Evolutionary conservation across 805 yeast genomes (phyloP), one percentile per base, ranked within the genome.

Genomic region (Yamadazyma sp.): DNA sequence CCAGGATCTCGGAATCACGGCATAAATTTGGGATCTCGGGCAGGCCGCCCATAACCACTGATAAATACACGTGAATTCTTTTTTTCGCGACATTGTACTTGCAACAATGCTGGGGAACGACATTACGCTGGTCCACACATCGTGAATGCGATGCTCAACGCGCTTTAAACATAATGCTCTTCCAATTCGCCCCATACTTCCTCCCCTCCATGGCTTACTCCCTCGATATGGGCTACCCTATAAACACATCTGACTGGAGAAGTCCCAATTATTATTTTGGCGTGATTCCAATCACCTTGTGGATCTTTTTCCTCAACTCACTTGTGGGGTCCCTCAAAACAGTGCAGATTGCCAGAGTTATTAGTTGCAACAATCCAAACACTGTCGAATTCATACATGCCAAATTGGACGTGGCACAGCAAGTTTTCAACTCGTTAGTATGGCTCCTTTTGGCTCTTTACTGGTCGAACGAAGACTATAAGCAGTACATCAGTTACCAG

Each of bases 391-490:
- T 30, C 21, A 20, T 30, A 11, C 33, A 30, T 19, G 21, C 23
- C 17, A 30, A 30, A 20, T 17, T 30, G 17, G 33, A 30, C 10
- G 20, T 30, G 9, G 33, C 33, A 14, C 16, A 8, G 2, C 6
- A 20, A 3, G 33, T 30, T 7, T 12, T 30, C 17, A 6, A 30
- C 8, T 4, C 33, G 5, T 19, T 30, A 8, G 23, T 19, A 11
- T 20, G 8, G 25, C 33, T 30, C 20, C 13, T 20, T 5, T 20
- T 30, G 33, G 33, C 33, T 7, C 33, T 30, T 12, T 30, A 30
- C 14, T 30, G 33, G 33, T 30, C 33, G 5, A 30, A 30, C 7
- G 17, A 12, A 4, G 25, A 30, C n/a, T 20, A 19, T n/a, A n/a
- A n/a, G 6, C 25, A 30, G 11, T 30, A 30, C 23, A 5, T 30